phyloP scores from a whole-genome alignment of 2,329 filamentous ascomycete species.

The Neoscytalidium dimidiatum region DNA sequence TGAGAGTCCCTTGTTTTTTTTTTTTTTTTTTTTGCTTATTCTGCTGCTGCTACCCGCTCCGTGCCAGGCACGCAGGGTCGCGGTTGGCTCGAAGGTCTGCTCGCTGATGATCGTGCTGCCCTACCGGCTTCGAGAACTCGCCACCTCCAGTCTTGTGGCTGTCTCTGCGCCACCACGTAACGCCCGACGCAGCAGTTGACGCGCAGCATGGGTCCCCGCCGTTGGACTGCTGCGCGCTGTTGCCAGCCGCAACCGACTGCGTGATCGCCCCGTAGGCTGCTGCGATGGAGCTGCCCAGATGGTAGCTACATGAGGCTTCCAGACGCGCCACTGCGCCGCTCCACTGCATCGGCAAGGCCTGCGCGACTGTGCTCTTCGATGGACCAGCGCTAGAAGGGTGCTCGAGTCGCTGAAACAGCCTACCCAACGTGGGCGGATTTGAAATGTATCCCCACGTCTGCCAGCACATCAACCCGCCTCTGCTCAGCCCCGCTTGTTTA shows the following conservation, averaged over 20 bases:
- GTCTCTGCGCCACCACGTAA: conserved; percentile 6
- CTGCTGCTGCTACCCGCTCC: not conserved
- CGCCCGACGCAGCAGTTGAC: not conserved
- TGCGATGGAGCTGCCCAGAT: not conserved
- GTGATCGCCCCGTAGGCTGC: not conserved
- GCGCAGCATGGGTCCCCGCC: not conserved
- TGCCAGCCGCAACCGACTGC: conserved; percentile 4
- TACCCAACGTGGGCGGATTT: not conserved
- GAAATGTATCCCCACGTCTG: conserved; percentile 6
- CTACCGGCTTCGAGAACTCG: not conserved
- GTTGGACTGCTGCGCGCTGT: not conserved
- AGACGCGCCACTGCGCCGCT: not conserved
- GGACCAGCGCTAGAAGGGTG: not conserved
- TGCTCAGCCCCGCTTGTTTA: conserved; percentile 8
- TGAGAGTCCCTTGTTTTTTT: not conserved
- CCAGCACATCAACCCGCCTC: not conserved
- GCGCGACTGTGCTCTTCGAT: not conserved
- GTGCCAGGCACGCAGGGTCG: not conserved
- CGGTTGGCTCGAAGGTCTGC: not conserved
- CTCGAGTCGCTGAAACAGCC: not conserved
- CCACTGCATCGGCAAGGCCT: not conserved
- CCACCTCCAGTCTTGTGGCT: conserved; percentile 6
- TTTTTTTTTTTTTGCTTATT: not conserved
- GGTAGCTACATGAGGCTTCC: not conserved
- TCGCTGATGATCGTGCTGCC: conserved; percentile 4